phyloP scores from a whole-genome alignment of 2,329 filamentous ascomycete species.

The Chaetomium globosum region DNA sequence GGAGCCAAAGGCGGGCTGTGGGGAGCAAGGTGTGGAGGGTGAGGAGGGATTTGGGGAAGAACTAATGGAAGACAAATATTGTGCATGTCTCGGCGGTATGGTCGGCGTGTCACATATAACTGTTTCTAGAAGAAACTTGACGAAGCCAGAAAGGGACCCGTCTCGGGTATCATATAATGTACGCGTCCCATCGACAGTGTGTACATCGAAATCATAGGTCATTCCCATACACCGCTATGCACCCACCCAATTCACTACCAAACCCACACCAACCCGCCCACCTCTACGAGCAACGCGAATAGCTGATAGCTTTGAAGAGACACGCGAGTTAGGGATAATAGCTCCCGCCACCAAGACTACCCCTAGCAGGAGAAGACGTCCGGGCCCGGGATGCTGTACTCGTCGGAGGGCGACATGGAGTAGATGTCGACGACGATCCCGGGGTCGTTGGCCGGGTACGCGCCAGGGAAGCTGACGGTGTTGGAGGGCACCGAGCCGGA shows the following conservation, averaged over 20 bases:
- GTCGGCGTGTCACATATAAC: background rate
- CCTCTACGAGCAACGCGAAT: background rate
- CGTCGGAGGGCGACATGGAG: slow-evolving; percentile 34
- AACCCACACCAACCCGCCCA: background rate
- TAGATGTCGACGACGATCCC: slow-evolving; percentile 37
- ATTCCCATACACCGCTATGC: background rate
- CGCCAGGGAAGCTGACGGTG: slow-evolving; percentile 37
- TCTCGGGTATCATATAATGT: background rate
- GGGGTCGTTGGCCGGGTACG: slow-evolving; percentile 34
- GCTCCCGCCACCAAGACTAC: background rate
- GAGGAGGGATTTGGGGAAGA: slow-evolving; percentile 61
- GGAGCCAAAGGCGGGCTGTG: slow-evolving; percentile 57
- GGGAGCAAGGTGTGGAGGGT: slow-evolving; percentile 67
- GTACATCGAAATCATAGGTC: background rate
- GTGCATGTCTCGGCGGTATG: background rate
- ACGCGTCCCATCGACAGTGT: background rate
- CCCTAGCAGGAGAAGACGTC: slow-evolving; percentile 34
- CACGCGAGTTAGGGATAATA: no score
- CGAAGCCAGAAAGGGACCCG: background rate
- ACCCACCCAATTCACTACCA: background rate
- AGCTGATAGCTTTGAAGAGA: no score
- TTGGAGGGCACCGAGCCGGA: slow-evolving; percentile 31
- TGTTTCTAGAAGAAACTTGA: background rate
- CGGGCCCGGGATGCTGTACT: slow-evolving; percentile 35
- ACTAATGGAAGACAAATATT: background rate